These are phyloP conservation scores for Verticillium klebahnii DNA, from an alignment of 2,329 filamentous ascomycete species.

Conservation along the genomic window DNA sequence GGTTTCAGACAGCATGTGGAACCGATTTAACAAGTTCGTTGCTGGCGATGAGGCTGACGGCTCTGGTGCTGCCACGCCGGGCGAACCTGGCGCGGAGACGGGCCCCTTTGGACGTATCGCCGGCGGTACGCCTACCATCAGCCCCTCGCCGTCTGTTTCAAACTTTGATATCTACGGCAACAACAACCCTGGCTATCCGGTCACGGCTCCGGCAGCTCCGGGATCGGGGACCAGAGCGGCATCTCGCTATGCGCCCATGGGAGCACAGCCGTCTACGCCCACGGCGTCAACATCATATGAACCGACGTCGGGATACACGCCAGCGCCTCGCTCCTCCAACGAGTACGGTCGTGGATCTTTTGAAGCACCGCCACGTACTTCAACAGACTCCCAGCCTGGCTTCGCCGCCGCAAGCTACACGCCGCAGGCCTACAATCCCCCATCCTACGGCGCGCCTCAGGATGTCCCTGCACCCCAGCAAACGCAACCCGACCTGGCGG, in stretches of 20 bases:
- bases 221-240: conserved; percentile 35
- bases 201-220: conserved; percentile 26
- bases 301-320: conserved; percentile 13
- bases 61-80: conserved; percentile 43
- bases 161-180: conserved; percentile 73
- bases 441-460: neutral
- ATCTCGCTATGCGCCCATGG: conserved; percentile 46
- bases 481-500: neutral
- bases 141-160: conserved; percentile 65
- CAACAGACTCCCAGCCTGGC: conserved; percentile 33
- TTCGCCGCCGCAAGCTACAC: conserved; percentile 23
- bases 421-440: conserved; percentile 25
- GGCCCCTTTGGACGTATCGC: conserved; percentile 82
- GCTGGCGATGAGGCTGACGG: conserved; percentile 80
- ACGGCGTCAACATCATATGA: conserved; percentile 20
- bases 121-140: conserved; percentile 70
- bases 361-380: conserved; percentile 27
- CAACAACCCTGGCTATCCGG: conserved; percentile 25
- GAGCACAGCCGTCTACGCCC: conserved; percentile 21
- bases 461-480: neutral
- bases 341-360: conserved; percentile 2
- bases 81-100: conserved; percentile 51
- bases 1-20: conserved; percentile 85
- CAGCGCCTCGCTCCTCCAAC: conserved; percentile 18
- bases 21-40: conserved; percentile 94